Evolutionary conservation across 305 asterid genomes (phyloP), one percentile per base, ranked within the genome.

Genomic region (Rubia tinctorum): DNA sequence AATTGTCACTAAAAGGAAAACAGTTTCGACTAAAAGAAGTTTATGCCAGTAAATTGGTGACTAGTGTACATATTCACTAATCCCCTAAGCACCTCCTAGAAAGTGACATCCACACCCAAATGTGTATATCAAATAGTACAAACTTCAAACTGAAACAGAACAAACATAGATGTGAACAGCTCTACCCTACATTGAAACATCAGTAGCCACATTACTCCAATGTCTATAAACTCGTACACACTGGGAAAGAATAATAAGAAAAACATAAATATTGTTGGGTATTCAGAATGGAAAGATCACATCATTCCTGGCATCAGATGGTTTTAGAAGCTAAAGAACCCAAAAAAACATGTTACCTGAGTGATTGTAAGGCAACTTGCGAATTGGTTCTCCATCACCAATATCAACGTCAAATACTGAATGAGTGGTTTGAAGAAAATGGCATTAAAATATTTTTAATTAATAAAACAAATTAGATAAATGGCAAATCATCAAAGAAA

Each of bases 371-470:
- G 99, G 99, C 81, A 95, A 80, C 85, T 90, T 95, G 47, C 99
- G 99, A 18, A 86, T 73, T 74, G 98, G 98, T 78, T 88, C 97
- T 78, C 99, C 99, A 83, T 95, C 99, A 80, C 96, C 98, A 85
- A 95, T 92, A 82, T 95, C 99, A 66, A 92, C 99, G 83, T 95
- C 99, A 73, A 95, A 95, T 61, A 95, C 99, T 95, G 90, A 73
- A 77, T 71, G 53, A 71, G 82, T 39, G 67, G 75, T 40, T 64
- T 78, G 10, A 78, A 66, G 0, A 78, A 69, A 60, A 70, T 47
- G 82, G 78, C 74, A 84, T 17, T 80, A 42, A 71, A 77, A 58
- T 0, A 3, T 23, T 20, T 8, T 18, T 9, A 59, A 59, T 11
- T 59, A 59, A 9, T 20, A 39, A 37, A 65, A 70, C 42, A 78